A percentile compares a stretch with the other conserved stretches of the same genome.
Evolutionary conservation across 345 rosid species (phyloP).

Genomic region (Boechera retrofracta): DNA sequence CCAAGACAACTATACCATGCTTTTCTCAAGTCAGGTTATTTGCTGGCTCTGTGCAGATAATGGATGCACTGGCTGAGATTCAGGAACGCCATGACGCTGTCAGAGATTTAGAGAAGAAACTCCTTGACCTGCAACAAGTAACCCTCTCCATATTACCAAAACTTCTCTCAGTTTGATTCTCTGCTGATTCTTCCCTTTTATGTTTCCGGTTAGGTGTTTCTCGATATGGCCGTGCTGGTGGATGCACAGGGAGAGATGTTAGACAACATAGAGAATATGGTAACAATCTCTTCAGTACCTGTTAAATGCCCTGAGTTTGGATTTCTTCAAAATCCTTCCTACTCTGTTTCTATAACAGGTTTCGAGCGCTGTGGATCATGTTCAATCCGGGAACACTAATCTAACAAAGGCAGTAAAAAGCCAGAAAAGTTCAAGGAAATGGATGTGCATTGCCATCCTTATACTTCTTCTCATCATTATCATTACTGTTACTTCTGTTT

Average conservation of each 20-base stretch:
- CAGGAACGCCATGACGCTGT: constrained; percentile 98
- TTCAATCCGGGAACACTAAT: constrained; percentile 75
- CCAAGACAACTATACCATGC: constrained; percentile 9
- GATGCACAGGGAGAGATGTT: constrained; percentile 96
- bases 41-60: constrained; percentile 58
- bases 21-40: not conserved
- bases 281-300: constrained; percentile 38
- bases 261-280: constrained; percentile 92
- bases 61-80: constrained; percentile 95
- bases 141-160: not conserved
- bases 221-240: constrained; percentile 95
- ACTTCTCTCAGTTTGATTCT: constrained; percentile 3
- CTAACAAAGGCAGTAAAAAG: constrained; percentile 73
- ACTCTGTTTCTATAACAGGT: constrained; percentile 54
- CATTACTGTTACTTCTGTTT: constrained; percentile 66
- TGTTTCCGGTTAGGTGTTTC: constrained; percentile 65
- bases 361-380: constrained; percentile 90
- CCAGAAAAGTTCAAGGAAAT: constrained; percentile 85
- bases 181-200: not conserved
- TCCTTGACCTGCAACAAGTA: constrained; percentile 94
- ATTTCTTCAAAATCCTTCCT: constrained; percentile 1
- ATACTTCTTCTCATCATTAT: constrained; percentile 78
- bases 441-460: constrained; percentile 89
- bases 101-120: constrained; percentile 83
- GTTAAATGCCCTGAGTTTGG: not conserved